phyloP scores from a whole-genome alignment of 2,329 filamentous ascomycete species.

The Didymella pinodella region DNA sequence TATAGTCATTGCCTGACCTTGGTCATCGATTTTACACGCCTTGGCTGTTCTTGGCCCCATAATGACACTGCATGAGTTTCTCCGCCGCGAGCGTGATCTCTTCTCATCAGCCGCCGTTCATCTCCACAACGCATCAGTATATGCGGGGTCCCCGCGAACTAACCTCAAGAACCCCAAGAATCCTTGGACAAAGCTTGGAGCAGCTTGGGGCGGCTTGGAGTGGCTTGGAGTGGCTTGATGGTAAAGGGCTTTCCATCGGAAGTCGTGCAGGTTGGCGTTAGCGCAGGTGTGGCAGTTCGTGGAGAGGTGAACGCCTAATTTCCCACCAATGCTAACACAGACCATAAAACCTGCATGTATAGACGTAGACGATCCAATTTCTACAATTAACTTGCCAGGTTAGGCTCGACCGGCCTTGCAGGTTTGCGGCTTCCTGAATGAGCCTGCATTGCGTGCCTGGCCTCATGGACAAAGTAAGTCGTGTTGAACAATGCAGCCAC shows the following conservation, averaged over 20 bases:
- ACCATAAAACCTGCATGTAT: not conserved
- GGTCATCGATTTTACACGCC: not conserved
- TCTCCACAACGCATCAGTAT: conserved; percentile 22
- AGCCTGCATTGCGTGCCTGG: not conserved
- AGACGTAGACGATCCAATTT: not conserved
- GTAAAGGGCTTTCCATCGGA: not conserved
- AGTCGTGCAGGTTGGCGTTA: conserved; percentile 36
- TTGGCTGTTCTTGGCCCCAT: conserved; percentile 8
- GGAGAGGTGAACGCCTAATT: conserved; percentile 10
- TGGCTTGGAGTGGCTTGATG: conserved; percentile 26
- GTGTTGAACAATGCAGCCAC: not conserved
- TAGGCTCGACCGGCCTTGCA: not conserved
- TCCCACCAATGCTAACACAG: conserved; percentile 19
- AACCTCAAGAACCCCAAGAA: conserved; percentile 25
- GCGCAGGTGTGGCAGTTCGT: conserved; percentile 17
- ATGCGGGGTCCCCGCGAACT: conserved; percentile 31
- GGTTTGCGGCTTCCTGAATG: not conserved
- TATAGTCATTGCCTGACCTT: not conserved
- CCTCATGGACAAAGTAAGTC: not conserved
- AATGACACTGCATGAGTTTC: conserved; percentile 20
- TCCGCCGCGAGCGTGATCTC: conserved; percentile 19
- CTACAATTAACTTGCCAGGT: not conserved
- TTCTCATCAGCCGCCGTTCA: conserved; percentile 15
- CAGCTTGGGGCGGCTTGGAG: conserved; percentile 27
- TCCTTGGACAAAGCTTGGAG: conserved; percentile 30